A percentile compares a stretch with the other conserved stretches of the same genome.
phyloP scores from a whole-genome alignment of 2,329 filamentous ascomycete genomes.

The Colletotrichum nymphaeae region DNA sequence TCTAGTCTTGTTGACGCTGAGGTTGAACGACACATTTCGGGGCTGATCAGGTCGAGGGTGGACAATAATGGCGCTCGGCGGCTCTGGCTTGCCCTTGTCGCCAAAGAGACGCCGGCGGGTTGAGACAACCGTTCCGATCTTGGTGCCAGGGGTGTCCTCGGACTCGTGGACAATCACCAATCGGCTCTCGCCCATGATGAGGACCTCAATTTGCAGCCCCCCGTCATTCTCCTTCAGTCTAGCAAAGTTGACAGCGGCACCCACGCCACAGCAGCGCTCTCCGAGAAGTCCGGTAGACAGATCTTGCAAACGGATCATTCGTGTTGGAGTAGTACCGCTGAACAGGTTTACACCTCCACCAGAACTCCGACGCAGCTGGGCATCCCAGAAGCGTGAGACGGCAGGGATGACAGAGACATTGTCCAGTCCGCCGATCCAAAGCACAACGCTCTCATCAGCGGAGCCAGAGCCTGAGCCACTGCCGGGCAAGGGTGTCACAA shows the following conservation, averaged over 20 bases:
- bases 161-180: conserved; percentile 66
- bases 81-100: conserved; percentile 49
- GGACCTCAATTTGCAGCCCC: conserved; percentile 62
- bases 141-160: conserved; percentile 58
- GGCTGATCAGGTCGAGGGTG: conserved; percentile 56
- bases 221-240: conserved; percentile 45
- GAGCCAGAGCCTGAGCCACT: conserved; percentile 52
- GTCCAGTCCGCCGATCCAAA: conserved; percentile 68
- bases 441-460: conserved; percentile 64
- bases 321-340: conserved; percentile 63
- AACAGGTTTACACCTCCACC: conserved; percentile 67
- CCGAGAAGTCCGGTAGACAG: conserved; percentile 65
- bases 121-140: conserved; percentile 49
- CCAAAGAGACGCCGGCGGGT: conserved; percentile 44
- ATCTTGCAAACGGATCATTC: conserved; percentile 67
- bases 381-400: conserved; percentile 69
- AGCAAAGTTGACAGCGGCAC: conserved; percentile 53
- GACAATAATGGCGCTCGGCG: conserved; percentile 65
- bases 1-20: conserved; percentile 55
- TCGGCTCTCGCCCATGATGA: conserved; percentile 67
- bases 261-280: conserved; percentile 66
- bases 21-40: conserved; percentile 60
- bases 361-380: conserved; percentile 63
- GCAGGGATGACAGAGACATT: conserved; percentile 68
- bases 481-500: conserved; percentile 58